These are phyloP conservation scores for Cucumis melo DNA, from an alignment of 306 rosid genomes.

Conservation along the genomic window DNA sequence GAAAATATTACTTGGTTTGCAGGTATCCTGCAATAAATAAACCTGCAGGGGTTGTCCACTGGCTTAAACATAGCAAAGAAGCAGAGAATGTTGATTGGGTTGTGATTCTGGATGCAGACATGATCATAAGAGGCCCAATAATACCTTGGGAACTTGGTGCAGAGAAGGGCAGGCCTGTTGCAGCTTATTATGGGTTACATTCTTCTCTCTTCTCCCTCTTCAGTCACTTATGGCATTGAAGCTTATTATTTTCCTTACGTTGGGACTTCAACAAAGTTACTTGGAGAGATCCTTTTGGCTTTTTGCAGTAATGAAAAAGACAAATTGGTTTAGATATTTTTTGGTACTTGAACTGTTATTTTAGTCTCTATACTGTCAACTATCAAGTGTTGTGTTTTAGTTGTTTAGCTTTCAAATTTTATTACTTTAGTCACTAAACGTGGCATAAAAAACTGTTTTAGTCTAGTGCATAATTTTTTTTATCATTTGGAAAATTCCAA, in stretches of 20 bases:
- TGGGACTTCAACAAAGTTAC: background rate
- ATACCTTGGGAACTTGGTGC: slow-evolving; percentile 98
- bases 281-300: background rate
- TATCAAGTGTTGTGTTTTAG: background rate
- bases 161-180: slow-evolving; percentile 90
- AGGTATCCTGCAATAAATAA: slow-evolving; percentile 99
- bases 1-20: slow-evolving; percentile 15
- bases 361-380: background rate
- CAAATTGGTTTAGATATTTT: background rate
- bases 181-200: slow-evolving; percentile 82
- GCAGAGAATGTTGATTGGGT: slow-evolving; percentile 95
- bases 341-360: background rate
- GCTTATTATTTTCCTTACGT: background rate
- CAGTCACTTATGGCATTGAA: background rate
- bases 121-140: slow-evolving; percentile 89
- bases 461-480: background rate
- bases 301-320: background rate
- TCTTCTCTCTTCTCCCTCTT: background rate
- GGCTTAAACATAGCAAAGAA: slow-evolving; percentile 89
- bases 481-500: background rate
- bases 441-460: background rate
- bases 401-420: background rate
- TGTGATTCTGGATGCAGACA: slow-evolving; percentile 93
- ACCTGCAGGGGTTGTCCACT: slow-evolving; percentile 93
- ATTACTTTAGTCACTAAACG: background rate